Evolutionary conservation across 2,329 filamentous ascomycete genomes (phyloP).

Genomic region (Pseudogymnoascus sp.): DNA sequence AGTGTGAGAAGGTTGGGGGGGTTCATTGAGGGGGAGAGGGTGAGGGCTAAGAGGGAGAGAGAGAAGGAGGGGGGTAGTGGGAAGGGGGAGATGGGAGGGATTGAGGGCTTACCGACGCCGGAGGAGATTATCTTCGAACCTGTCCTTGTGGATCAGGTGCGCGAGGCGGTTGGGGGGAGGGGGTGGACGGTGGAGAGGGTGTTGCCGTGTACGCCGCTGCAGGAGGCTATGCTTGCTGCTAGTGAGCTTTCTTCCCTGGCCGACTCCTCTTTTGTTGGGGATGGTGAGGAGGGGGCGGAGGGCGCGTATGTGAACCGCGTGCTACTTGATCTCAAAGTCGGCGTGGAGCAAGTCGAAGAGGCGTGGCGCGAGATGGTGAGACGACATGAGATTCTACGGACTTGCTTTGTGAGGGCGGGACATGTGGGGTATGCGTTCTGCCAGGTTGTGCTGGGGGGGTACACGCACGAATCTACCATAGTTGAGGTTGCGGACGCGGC

Average conservation of each 20-base stretch:
- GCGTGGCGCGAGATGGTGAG: constrained; percentile 55
- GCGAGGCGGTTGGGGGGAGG: constrained; percentile 13
- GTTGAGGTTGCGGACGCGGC: background rate
- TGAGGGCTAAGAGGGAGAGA: background rate
- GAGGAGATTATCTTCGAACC: background rate
- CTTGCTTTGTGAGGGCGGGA: constrained; percentile 62
- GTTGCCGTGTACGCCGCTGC: constrained; percentile 75
- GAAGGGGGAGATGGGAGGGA: background rate
- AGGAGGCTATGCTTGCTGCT: constrained; percentile 76
- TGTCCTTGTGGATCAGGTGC: background rate
- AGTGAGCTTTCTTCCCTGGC: constrained; percentile 29
- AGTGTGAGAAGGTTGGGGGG: constrained; percentile 54
- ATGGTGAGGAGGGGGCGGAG: constrained; percentile 12
- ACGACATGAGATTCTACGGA: constrained; percentile 70
- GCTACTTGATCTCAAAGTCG: constrained; percentile 48
- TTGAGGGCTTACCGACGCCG: background rate
- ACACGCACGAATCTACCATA: constrained; percentile 16
- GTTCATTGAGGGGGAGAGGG: background rate
- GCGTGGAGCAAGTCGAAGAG: constrained; percentile 40
- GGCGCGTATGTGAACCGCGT: constrained; percentile 66
- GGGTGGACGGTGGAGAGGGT: constrained; percentile 42
- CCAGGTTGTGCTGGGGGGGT: constrained; percentile 57
- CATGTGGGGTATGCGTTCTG: constrained; percentile 54
- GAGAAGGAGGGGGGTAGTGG: background rate
- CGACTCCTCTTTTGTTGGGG: background rate